phyloP scores from a whole-genome alignment of 2,329 filamentous ascomycete species.

The Xylariaceae sp. region DNA sequence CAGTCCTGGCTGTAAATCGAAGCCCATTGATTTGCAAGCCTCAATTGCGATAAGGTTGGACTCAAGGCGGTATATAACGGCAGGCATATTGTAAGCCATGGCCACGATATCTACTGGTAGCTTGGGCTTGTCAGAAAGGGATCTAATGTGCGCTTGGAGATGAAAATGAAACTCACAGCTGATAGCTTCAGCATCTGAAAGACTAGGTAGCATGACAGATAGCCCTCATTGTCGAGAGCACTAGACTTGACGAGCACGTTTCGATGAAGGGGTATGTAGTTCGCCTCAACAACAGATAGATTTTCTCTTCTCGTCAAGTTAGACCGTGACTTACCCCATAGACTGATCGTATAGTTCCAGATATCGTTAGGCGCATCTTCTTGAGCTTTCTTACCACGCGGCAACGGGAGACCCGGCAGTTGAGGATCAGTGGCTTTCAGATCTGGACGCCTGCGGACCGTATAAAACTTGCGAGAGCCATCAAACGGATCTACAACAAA shows the following conservation, averaged over 20 bases:
- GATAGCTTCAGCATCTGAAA: slow-evolving; percentile 75
- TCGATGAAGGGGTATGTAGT: slow-evolving; percentile 68
- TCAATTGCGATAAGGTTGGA: slow-evolving; percentile 75
- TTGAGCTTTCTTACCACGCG: slow-evolving; percentile 38
- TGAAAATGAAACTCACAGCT: slow-evolving; percentile 48
- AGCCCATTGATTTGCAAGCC: slow-evolving; percentile 58
- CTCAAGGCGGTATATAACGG: slow-evolving; percentile 79
- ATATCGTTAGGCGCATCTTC: slow-evolving; percentile 51
- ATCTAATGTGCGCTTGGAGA: neutral
- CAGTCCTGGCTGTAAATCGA: slow-evolving; percentile 60
- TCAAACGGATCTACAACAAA: slow-evolving; percentile 55
- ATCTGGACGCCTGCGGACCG: slow-evolving; percentile 47
- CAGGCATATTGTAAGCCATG: slow-evolving; percentile 72
- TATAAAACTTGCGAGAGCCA: slow-evolving; percentile 58
- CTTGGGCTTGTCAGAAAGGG: slow-evolving; percentile 37
- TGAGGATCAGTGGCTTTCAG: slow-evolving; percentile 61
- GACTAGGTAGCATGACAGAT: slow-evolving; percentile 60
- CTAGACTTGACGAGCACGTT: slow-evolving; percentile 73
- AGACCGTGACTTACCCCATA: slow-evolving; percentile 57
- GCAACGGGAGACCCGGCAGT: slow-evolving; percentile 48
- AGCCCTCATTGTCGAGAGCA: slow-evolving; percentile 41
- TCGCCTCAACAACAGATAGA: slow-evolving; percentile 77
- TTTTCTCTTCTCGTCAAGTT: slow-evolving; percentile 52
- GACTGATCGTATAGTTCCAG: slow-evolving; percentile 75
- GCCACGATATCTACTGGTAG: slow-evolving; percentile 64